Conservation (phyloP, 2,329 filamentous ascomycete species). For the Fusarium nanum region DNA sequence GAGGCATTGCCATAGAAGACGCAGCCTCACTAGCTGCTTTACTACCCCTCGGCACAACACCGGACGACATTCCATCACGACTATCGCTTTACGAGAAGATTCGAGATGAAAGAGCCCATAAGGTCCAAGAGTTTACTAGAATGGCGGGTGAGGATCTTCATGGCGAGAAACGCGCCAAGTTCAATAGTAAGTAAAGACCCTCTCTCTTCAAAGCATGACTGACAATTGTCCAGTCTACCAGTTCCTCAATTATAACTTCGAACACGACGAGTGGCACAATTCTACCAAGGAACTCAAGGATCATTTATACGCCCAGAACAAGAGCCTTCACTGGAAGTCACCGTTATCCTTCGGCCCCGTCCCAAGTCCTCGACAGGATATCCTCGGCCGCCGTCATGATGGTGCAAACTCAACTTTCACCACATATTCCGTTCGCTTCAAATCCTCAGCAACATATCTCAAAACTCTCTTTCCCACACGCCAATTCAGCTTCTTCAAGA, state of each 20-base stretch:
- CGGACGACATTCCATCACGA: slow-evolving; percentile 63
- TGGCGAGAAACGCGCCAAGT: slow-evolving; percentile 47
- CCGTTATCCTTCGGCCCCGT: slow-evolving; percentile 43
- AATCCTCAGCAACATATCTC: slow-evolving; percentile 61
- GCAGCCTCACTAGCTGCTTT: slow-evolving; percentile 68
- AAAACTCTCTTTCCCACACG: slow-evolving; percentile 60
- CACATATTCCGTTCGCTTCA: slow-evolving; percentile 62
- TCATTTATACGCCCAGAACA: slow-evolving; percentile 26
- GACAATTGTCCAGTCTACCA: slow-evolving; percentile 2
- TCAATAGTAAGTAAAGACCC: slow-evolving; percentile 54
- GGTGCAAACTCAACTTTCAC: slow-evolving; percentile 51
- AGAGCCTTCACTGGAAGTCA: slow-evolving; percentile 19
- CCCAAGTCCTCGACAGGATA: slow-evolving; percentile 37
- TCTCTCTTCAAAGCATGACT: neutral
- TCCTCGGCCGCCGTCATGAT: neutral
- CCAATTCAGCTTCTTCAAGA: slow-evolving; percentile 56
- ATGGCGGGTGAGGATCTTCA: slow-evolving; percentile 61
- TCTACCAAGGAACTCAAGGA: slow-evolving; percentile 28
- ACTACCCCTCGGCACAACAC: slow-evolving; percentile 59
- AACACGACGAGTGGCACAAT: slow-evolving; percentile 39
- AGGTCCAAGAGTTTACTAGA: slow-evolving; percentile 68
- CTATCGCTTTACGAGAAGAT: slow-evolving; percentile 69
- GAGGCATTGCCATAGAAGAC: slow-evolving; percentile 75
- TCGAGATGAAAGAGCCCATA: slow-evolving; percentile 67
- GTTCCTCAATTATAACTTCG: slow-evolving; percentile 35